Percentiles rank a stretch among this genome's conserved stretches.
These are phyloP conservation scores for Epichloe sylvatica DNA, from an alignment of 2,329 filamentous ascomycete genomes.

Conservation along the genomic window DNA sequence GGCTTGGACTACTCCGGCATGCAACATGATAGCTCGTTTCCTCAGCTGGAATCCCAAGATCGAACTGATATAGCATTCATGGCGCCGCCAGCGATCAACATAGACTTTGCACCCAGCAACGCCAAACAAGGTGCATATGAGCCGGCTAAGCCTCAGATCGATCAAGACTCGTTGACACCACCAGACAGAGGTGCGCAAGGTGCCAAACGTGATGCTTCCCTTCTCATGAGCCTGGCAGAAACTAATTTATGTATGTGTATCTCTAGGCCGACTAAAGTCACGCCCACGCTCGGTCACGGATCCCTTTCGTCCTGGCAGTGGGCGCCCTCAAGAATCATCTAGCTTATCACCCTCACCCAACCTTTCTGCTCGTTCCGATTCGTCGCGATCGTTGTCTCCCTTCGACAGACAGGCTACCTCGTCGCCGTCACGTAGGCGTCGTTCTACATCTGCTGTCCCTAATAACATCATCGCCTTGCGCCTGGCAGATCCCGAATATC, in stretches of 20 bases:
- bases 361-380: slow-evolving; percentile 29
- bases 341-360: slow-evolving; percentile 39
- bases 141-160: slow-evolving; percentile 47
- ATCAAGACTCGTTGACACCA: slow-evolving; percentile 70
- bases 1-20: slow-evolving; percentile 20
- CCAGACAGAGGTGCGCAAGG: slow-evolving; percentile 50
- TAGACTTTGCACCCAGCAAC: slow-evolving; percentile 75
- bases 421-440: slow-evolving; percentile 30
- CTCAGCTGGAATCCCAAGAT: slow-evolving; percentile 32
- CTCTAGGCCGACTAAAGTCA: slow-evolving; percentile 32
- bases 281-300: slow-evolving; percentile 46
- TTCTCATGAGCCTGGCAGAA: background rate
- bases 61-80: slow-evolving; percentile 57
- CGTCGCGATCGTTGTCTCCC: slow-evolving; percentile 44
- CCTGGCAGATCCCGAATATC: slow-evolving; percentile 75
- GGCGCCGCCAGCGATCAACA: slow-evolving; percentile 88
- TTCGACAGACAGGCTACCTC: slow-evolving; percentile 35
- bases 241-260: background rate
- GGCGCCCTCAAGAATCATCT: slow-evolving; percentile 25
- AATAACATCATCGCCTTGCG: slow-evolving; percentile 68
- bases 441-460: slow-evolving; percentile 49
- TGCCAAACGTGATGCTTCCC: background rate
- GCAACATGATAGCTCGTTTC: slow-evolving; percentile 36
- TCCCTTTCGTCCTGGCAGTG: slow-evolving; percentile 38
- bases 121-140: slow-evolving; percentile 22